phyloP scores from a whole-genome alignment of 495 filamentous ascomycete genomes.

The Letharia lupina region DNA sequence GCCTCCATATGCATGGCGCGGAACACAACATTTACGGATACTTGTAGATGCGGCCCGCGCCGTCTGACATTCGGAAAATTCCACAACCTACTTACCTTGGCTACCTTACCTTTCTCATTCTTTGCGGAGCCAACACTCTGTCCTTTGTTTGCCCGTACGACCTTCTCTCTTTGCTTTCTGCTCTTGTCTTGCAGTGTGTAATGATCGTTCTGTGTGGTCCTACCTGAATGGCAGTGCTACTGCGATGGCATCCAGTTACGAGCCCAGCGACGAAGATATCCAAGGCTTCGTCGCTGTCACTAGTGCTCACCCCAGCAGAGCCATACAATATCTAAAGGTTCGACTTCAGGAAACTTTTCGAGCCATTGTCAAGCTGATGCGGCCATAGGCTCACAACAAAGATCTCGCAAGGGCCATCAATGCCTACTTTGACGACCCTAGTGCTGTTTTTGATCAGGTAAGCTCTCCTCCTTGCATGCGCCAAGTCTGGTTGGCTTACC shows the following conservation, averaged over 20 bases:
- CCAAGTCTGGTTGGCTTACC: neutral
- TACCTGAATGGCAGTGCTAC: neutral
- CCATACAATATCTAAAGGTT: constrained; percentile 43
- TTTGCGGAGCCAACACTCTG: neutral
- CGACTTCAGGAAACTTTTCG: neutral
- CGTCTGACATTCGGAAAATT: neutral
- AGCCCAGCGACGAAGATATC: constrained; percentile 41
- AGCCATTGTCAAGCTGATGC: constrained; percentile 10
- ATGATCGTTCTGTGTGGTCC: neutral
- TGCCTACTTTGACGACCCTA: constrained; percentile 45
- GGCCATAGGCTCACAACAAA: constrained; percentile 38
- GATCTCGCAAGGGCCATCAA: constrained; percentile 45
- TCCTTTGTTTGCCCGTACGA: neutral
- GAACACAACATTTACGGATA: too few relatives aligned
- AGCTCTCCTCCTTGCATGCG: neutral
- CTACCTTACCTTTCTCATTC: neutral
- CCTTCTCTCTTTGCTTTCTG: neutral
- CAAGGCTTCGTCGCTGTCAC: constrained; percentile 41
- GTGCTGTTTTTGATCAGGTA: constrained; percentile 31
- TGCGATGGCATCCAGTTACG: constrained; percentile 18
- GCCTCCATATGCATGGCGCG: too few relatives aligned
- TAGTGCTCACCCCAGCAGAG: constrained; percentile 37
- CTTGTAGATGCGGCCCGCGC: neutral
- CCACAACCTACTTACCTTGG: neutral
- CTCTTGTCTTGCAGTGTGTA: neutral